phyloP scores from a whole-genome alignment of 2,329 filamentous ascomycete genomes.

The Xylariaceae sp. region DNA sequence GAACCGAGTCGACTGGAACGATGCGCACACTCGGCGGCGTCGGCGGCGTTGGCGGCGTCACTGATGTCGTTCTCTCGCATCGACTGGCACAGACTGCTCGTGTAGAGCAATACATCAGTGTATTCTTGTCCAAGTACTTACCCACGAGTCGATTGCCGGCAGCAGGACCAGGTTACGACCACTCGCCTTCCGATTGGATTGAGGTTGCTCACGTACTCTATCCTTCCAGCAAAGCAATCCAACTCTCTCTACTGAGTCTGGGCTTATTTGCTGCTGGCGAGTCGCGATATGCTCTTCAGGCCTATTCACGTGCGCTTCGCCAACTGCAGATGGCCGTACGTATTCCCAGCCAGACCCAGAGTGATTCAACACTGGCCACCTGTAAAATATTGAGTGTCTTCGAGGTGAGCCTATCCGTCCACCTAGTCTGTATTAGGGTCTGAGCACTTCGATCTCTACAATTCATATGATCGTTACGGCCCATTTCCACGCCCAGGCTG shows the following conservation, averaged over 20 bases:
- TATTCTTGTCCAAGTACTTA: constrained; percentile 16
- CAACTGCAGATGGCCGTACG: constrained; percentile 8
- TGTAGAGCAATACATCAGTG: constrained; percentile 17
- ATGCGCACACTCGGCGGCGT: background rate
- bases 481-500: no score
- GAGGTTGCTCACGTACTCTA: constrained; percentile 15
- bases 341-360: background rate
- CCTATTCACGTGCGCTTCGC: constrained; percentile 12
- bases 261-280: constrained; percentile 14
- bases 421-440: no score
- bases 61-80: constrained; percentile 8
- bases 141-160: constrained; percentile 1
- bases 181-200: constrained; percentile 10
- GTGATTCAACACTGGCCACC: constrained; percentile 13
- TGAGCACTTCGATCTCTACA: background rate
- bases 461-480: no score
- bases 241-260: constrained; percentile 13
- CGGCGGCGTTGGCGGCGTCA: background rate
- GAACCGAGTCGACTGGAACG: background rate
- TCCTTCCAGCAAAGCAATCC: constrained; percentile 10
- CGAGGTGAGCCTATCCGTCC: constrained; percentile 12
- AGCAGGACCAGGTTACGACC: background rate
- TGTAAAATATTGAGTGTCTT: constrained; percentile 18
- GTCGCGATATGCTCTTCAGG: constrained; percentile 10
- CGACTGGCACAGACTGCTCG: constrained; percentile 13